Conservation (phyloP, 306 rosid genomes). For the Pterocarpus macrocarpus region DNA sequence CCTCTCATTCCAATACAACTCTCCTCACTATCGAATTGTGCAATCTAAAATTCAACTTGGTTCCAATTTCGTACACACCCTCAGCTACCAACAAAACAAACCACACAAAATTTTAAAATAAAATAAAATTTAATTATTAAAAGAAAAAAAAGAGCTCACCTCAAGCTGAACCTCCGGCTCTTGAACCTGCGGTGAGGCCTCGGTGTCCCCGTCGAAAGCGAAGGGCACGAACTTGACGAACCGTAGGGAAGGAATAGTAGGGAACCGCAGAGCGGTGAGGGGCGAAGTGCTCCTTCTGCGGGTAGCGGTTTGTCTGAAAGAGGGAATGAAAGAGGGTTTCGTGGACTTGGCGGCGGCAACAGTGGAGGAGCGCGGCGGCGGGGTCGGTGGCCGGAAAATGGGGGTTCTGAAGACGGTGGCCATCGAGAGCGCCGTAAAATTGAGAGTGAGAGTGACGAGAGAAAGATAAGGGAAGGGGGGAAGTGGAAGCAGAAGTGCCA, state of each 20-base stretch:
- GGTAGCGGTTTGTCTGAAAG: constrained; percentile 38
- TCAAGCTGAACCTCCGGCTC: constrained; percentile 55
- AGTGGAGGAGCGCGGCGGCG: constrained; percentile 33
- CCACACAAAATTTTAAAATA: neutral
- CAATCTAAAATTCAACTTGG: neutral
- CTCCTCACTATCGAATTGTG: neutral
- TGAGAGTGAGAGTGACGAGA: neutral
- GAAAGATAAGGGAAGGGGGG: constrained; percentile 46
- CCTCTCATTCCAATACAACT: neutral
- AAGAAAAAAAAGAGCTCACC: constrained; percentile 31
- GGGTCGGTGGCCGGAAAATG: constrained; percentile 49
- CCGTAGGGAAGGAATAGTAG: constrained; percentile 49
- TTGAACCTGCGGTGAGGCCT: constrained; percentile 59
- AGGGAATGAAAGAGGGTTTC: constrained; percentile 42
- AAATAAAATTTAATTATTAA: neutral
- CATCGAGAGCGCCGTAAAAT: constrained; percentile 41
- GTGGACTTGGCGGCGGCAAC: constrained; percentile 27
- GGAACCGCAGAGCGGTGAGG: constrained; percentile 47
- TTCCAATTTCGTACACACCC: constrained; percentile 22
- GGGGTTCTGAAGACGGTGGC: constrained; percentile 65
- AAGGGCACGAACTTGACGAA: constrained; percentile 60
- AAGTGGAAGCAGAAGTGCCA: constrained; percentile 9
- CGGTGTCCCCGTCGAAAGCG: constrained; percentile 64
- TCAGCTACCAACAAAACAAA: neutral
- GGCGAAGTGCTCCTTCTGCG: constrained; percentile 35